Conservation (phyloP, 106 monocot species). For the Agapanthus africanus region DNA sequence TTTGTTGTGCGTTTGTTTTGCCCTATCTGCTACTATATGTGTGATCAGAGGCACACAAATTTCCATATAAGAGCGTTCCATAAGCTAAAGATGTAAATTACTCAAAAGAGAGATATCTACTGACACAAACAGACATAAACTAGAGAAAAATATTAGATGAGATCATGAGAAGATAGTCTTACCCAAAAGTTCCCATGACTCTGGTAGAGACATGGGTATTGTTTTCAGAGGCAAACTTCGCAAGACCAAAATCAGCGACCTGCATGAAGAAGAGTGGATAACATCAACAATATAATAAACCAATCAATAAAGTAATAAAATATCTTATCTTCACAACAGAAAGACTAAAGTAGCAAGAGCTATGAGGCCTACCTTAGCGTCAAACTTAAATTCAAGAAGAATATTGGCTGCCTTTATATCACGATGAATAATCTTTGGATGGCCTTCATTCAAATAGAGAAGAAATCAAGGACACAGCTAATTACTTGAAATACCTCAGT, state of each 20-base stretch:
- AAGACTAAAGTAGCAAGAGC: neutral
- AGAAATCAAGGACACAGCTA: neutral
- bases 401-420: constrained; percentile 95
- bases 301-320: neutral
- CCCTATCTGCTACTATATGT: neutral
- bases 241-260: constrained; percentile 98
- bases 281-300: neutral
- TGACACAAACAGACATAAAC: neutral
- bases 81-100: neutral
- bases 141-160: neutral
- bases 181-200: constrained; percentile 79
- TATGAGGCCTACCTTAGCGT: constrained; percentile 60
- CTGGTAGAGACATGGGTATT: constrained; percentile 83
- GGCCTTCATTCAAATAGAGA: constrained; percentile 33
- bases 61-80: neutral
- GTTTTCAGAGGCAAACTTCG: constrained; percentile 49
- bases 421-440: constrained; percentile 93
- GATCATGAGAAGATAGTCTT: no score
- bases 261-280: constrained; percentile 14
- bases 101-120: neutral
- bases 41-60: neutral
- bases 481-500: neutral
- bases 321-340: no score
- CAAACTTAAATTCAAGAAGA: constrained; percentile 82
- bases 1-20: neutral